Base-by-base conservation (phyloP, 805 yeast genomes). In the Candida stauntonica region DNA sequence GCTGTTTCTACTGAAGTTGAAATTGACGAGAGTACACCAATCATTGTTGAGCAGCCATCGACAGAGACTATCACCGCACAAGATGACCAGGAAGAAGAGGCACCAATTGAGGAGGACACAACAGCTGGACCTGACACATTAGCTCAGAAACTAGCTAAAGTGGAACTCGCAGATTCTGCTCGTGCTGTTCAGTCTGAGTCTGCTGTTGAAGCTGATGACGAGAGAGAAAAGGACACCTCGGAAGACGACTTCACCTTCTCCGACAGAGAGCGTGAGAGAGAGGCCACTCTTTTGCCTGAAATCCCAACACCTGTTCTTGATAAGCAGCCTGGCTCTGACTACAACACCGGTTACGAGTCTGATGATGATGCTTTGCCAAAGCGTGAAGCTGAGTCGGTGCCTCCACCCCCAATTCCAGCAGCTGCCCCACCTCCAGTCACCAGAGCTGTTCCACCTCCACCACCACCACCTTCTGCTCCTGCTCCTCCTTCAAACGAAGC, bases 311-410 rank as follows among this genome's bases (percentile, higher is more conserved):
- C 47, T 7, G 29, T 30, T 3, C 24, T 42, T 5, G 36, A 34
- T n/a, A 23, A 35, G 18, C 35, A 50, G 26, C 51, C 46, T 29
- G 48, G 52, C 11, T 57, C 56, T 15, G 56, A 52, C 18, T 64
- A 64, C 39, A 65, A 64, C 8, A 73, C 86, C 1, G 87, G 87
- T 0, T 80, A 80, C 51, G 86, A 82, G 39, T 86, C 86, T 0
- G 88, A 82, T 52, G 84, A 75, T 33, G 79, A 73, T 39, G 33
- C 38, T 7, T 20, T 26, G 17, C 39, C 36, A 6, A 62, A 67
- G 0, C 14, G 11, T 14, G 30, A 5, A 14, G 30, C 33, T 18
- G 11, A 8, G 18, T 11, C 7, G 11, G 24, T 21, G 24, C 9
- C 33, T 8, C 33, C 21, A 17, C 12, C 14, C 7, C 12, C 33